Base-by-base conservation (phyloP, 2,329 filamentous ascomycete genomes). In the Botrytis deweyae region DNA sequence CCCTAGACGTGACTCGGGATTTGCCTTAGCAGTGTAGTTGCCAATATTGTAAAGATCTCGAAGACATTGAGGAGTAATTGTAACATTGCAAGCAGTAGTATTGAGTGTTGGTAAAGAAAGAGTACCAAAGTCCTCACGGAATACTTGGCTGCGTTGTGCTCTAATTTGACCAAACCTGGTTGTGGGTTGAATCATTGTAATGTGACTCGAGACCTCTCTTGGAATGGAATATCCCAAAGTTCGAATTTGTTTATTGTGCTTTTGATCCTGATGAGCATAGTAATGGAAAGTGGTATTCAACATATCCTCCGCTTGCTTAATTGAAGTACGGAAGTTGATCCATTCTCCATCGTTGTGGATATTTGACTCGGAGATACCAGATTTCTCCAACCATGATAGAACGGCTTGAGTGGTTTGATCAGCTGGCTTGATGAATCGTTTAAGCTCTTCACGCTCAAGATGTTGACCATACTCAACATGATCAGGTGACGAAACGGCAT, bases 1-100 rank as follows among this genome's bases (percentile, higher is more conserved):
- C n/a, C 91, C 91, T 69, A 91, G 88, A 74, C 86, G 88, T 73
- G 91, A 91, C 0, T 83, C 91, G 38, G 72, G 74, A 16, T 70
- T 70, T 25, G 77, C 72, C 36, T 75, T 59, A 85, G 88, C 78
- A 85, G 88, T 18, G 40, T 79, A 78, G 90, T 87, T 36, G 81
- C 89, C 80, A 76, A 82, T 77, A 42, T 80, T 81, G 73, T 83
- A 83, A 42, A 83, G 75, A 46, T 74, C 76, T 44, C 79, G 72
- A 3, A 83, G 76, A 65, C 82, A 84, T 6, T 73, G 75, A 29
- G 81, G 81, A 7, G 81, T 83, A 38, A 83, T 80, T 18, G 77
- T 78, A 25, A 71, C 61, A 49, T 81, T 80, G 74, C 81, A 83
- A 38, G 74, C 70, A 33, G 74, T 72, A 33, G 76, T 58, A 42